A percentile compares a stretch with the other conserved stretches of the same genome.
These are phyloP conservation scores for Hirschfeldia incana DNA, from an alignment of 345 rosid genomes.

Conservation along the genomic window DNA sequence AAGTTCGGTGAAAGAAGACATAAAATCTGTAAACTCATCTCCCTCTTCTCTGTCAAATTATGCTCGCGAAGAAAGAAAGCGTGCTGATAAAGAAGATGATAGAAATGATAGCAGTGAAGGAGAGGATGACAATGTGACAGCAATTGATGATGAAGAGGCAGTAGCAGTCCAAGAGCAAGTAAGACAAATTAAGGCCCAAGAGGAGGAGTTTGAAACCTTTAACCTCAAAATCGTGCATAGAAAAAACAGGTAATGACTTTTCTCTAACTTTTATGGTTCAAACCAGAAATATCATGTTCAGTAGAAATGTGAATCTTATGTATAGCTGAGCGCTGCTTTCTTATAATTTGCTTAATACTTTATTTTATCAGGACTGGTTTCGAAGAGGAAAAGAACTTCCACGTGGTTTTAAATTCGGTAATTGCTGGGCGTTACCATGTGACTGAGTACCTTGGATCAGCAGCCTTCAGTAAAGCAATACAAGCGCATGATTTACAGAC, in stretches of 20 bases:
- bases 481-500: slow-evolving; percentile 99
- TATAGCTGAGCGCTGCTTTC: slow-evolving; percentile 21
- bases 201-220: slow-evolving; percentile 98
- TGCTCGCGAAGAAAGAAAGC: slow-evolving; percentile 60
- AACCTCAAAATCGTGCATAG: slow-evolving; percentile 94
- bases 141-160: slow-evolving; percentile 90
- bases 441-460: slow-evolving; percentile 98
- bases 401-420: slow-evolving; percentile 90
- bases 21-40: slow-evolving; percentile 63
- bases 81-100: slow-evolving; percentile 58
- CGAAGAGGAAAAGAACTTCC: slow-evolving; percentile 99
- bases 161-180: slow-evolving; percentile 97
- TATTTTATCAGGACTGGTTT: slow-evolving; percentile 81
- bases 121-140: slow-evolving; percentile 71
- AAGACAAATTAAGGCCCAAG: slow-evolving; percentile 93
- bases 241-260: slow-evolving; percentile 72
- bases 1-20: slow-evolving; percentile 72
- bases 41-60: slow-evolving; percentile 71
- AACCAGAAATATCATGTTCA: too few species aligned
- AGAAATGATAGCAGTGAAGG: slow-evolving; percentile 49
- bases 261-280: background rate
- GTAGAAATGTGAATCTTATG: background rate
- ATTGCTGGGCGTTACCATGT: slow-evolving; percentile 97
- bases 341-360: slow-evolving; percentile 13
- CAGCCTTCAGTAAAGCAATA: slow-evolving; percentile 98